These are phyloP conservation scores for Alternaria sp. DNA, from an alignment of 2,329 filamentous ascomycete genomes.

Conservation along the genomic window DNA sequence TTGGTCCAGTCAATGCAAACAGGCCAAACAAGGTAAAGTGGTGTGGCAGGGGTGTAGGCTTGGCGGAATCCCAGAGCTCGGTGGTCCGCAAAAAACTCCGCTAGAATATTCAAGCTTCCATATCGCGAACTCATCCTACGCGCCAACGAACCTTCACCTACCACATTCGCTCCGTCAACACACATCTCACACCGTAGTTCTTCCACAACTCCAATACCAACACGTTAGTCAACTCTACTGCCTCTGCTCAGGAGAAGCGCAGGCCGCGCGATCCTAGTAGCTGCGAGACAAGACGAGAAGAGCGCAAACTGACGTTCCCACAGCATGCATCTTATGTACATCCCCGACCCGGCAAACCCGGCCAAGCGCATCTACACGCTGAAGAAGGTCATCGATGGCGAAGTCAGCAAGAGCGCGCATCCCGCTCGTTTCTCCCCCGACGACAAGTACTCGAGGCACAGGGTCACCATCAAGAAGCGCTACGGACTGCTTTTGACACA, in stretches of 20 bases:
- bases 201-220: conserved; percentile 1
- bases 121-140: conserved; percentile 13
- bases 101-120: conserved; percentile 12
- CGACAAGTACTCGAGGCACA: conserved; percentile 96
- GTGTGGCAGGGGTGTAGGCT: not conserved
- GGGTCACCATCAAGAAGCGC: conserved; percentile 92
- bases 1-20: conserved; percentile 15
- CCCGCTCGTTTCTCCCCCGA: conserved; percentile 96
- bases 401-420: conserved; percentile 95
- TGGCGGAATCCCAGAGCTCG: conserved; percentile 16
- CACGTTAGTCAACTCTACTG: not conserved
- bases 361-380: conserved; percentile 90
- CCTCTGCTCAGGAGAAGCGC: not conserved
- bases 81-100: conserved; percentile 37
- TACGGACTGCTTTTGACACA: conserved; percentile 89
- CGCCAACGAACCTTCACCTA: not conserved
- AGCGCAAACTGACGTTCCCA: not conserved
- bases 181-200: not conserved
- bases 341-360: conserved; percentile 73
- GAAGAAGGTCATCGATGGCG: conserved; percentile 82
- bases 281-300: not conserved
- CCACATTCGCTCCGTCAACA: not conserved
- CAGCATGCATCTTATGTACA: conserved; percentile 83
- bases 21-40: conserved; percentile 5
- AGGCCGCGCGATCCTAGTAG: not conserved